Conservation (phyloP, 768 basidiomycete species). For the Lactarius tabidus region DNA sequence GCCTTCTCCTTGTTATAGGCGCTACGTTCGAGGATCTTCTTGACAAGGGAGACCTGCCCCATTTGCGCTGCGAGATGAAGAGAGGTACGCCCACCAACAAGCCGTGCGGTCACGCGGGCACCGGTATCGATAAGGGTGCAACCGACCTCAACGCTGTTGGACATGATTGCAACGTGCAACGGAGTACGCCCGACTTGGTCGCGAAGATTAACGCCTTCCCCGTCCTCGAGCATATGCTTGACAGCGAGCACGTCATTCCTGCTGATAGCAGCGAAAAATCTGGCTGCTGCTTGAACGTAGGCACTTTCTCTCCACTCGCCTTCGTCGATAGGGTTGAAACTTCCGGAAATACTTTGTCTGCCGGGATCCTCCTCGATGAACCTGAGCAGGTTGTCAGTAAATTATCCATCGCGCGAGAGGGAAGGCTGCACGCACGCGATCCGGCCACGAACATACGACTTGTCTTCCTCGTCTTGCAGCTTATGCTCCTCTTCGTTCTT, state of each 20-base stretch:
- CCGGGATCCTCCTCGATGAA: slow-evolving; percentile 60
- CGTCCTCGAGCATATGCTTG: slow-evolving; percentile 38
- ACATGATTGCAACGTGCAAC: slow-evolving; percentile 55
- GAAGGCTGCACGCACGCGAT: not conserved
- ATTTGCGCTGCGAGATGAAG: slow-evolving; percentile 55
- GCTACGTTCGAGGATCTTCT: slow-evolving; percentile 51
- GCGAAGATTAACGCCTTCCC: slow-evolving; percentile 47
- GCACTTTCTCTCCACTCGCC: slow-evolving; percentile 63
- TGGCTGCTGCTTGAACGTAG: slow-evolving; percentile 51
- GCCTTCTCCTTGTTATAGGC: slow-evolving; percentile 31
- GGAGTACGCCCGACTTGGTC: slow-evolving; percentile 61
- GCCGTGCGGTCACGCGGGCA: slow-evolving; percentile 50
- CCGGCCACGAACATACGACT: slow-evolving; percentile 45
- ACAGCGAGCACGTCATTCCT: slow-evolving; percentile 41
- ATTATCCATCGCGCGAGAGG: not conserved
- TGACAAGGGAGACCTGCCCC: slow-evolving; percentile 39
- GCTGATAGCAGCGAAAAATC: slow-evolving; percentile 55
- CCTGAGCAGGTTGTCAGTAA: slow-evolving; percentile 29
- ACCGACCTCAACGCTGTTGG: slow-evolving; percentile 43
- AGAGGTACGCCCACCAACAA: slow-evolving; percentile 53
- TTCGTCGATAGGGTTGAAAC: slow-evolving; percentile 63
- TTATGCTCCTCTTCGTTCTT: slow-evolving; percentile 52
- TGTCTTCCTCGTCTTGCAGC: slow-evolving; percentile 50
- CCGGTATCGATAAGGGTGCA: slow-evolving; percentile 51
- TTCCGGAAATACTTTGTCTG: slow-evolving; percentile 56